Evolutionary conservation across 805 yeast genomes (phyloP).

Genomic region (Yamadazyma scolyti): DNA sequence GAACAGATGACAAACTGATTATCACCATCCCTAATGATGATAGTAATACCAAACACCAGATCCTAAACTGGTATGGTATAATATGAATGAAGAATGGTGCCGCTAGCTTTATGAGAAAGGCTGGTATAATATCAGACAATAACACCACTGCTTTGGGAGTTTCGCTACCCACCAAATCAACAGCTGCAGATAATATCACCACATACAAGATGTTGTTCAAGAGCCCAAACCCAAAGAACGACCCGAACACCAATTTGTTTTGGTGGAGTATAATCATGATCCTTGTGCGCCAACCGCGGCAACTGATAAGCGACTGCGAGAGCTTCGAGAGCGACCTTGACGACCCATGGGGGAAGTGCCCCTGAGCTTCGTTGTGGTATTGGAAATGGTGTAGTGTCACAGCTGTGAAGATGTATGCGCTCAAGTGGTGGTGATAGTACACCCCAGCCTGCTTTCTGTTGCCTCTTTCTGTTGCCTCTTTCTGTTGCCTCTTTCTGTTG

Average conservation of each 20-base stretch:
- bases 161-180: conserved; percentile 79
- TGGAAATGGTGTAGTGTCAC: no score
- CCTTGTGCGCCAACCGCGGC: no score
- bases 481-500: no score
- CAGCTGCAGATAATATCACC: conserved; percentile 86
- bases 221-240: conserved; percentile 83
- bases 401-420: no score
- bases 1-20: conserved; percentile 42
- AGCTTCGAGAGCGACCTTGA: no score
- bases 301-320: no score
- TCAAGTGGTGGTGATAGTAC: no score
- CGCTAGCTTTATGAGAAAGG: conserved; percentile 62
- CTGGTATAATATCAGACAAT: conserved; percentile 82
- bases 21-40: conserved; percentile 74
- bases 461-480: no score
- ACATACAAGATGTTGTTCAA: conserved; percentile 88
- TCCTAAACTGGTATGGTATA: conserved; percentile 55
- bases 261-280: no score
- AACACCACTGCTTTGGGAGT: conserved; percentile 85
- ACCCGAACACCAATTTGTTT: conserved; percentile 27
- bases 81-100: conserved; percentile 79
- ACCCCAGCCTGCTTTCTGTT: no score
- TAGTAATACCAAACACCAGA: conserved; percentile 50
- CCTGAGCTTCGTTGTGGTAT: no score
- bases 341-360: no score